Conservation (phyloP, 2,329 filamentous ascomycete species). For the Pestalotiopsis sp. region DNA sequence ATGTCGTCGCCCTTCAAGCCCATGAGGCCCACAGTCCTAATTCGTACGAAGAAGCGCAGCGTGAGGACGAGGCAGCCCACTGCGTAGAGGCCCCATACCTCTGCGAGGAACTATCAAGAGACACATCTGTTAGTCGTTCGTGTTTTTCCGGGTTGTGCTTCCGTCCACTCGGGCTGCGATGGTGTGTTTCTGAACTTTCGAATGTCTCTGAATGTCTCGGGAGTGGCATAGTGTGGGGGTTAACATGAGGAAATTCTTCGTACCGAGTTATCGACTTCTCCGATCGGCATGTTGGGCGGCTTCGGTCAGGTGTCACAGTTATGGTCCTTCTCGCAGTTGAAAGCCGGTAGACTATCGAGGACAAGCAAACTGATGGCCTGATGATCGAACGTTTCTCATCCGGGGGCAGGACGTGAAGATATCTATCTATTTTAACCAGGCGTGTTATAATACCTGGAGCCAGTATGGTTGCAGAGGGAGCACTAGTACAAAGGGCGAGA, state of each 20-base stretch:
- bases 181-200: not conserved
- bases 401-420: not conserved
- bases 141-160: not conserved
- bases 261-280: constrained; percentile 8
- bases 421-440: not conserved
- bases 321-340: too few species aligned
- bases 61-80: not conserved
- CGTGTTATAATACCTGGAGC: not conserved
- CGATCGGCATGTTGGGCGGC: not conserved
- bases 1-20: constrained; percentile 4
- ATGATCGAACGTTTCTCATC: not conserved
- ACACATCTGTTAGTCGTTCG: not conserved
- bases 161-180: not conserved
- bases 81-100: constrained; percentile 5
- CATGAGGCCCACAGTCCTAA: not conserved
- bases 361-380: not conserved
- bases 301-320: not conserved
- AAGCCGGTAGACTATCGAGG: not conserved
- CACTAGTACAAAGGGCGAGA: not conserved
- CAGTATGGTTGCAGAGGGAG: not conserved
- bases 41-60: not conserved
- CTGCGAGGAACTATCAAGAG: not conserved
- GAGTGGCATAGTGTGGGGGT: not conserved
- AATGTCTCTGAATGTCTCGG: not conserved
- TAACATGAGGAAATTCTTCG: not conserved